Percentiles rank a stretch among this genome's conserved stretches.
Conservation (phyloP, 1,284 basidiomycete genomes). For the Cystobasidiaceae sp. region DNA sequence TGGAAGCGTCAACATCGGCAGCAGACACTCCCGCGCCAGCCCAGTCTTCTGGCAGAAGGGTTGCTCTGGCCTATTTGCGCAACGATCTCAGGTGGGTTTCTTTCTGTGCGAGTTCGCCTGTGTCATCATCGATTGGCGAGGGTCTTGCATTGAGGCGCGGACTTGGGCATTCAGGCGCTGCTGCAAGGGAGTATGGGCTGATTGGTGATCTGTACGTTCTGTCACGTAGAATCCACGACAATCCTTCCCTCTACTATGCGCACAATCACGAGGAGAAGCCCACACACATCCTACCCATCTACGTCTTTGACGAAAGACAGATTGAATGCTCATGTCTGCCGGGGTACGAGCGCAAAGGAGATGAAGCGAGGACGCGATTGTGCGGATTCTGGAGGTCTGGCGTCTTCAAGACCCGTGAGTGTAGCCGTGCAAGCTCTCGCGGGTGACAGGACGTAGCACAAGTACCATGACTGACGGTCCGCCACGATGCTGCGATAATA, state of each 20-base stretch:
- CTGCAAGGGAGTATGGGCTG: not conserved
- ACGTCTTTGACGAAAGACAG: constrained; percentile 54
- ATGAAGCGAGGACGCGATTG: constrained; percentile 47
- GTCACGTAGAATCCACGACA: constrained; percentile 7
- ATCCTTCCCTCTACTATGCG: constrained; percentile 19
- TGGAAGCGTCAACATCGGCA: not conserved
- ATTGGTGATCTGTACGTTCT: not conserved
- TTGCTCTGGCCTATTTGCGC: constrained; percentile 43
- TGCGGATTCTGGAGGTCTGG: constrained; percentile 54
- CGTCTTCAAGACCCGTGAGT: constrained; percentile 45
- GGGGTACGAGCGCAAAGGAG: constrained; percentile 45
- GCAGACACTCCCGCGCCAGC: not conserved
- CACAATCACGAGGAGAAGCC: constrained; percentile 38
- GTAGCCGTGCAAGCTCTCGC: not conserved
- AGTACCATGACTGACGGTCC: not conserved
- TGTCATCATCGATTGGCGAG: not conserved
- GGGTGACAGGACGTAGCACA: not conserved
- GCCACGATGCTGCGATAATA: constrained; percentile 43
- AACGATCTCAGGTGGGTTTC: constrained; percentile 47
- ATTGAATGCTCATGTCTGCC: constrained; percentile 53
- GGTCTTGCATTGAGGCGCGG: not conserved
- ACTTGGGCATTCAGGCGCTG: not conserved
- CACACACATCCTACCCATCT: constrained; percentile 54
- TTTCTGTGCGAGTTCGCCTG: not conserved
- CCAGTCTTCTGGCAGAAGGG: constrained; percentile 31